Base-by-base conservation (phyloP, 495 filamentous ascomycete genomes). In the Neurospora sp. region DNA sequence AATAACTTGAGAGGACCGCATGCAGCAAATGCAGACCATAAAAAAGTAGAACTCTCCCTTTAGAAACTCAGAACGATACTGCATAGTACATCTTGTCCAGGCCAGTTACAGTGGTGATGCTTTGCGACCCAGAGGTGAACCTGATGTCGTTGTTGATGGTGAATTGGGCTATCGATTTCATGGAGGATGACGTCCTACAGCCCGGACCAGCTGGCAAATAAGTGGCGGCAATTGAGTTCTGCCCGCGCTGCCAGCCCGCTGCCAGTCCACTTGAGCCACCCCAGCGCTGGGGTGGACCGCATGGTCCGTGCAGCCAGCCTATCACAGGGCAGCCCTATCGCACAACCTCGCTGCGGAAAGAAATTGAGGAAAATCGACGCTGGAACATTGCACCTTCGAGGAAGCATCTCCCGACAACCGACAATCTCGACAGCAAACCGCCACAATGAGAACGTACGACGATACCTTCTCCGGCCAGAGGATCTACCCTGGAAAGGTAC, bases 401-500 rank as follows among this genome's bases (percentile, higher is more conserved):
- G 76, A 79, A 76, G 72, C 78, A 78, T 75, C 78, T 60, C 74
- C 77, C 77, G 77, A 80, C 74, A 79, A 76, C 79, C 54, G 81
- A 78, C 79, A 83, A 77, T 72, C 73, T 80, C 80, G 79, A 79
- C 78, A 78, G 79, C 74, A 76, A 81, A 85, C 88, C 88, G 86
- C 87, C 91, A 93, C 86, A 84, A 97, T 97, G 93, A 91, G 93
- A 89, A 97, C 93, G 86, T 98, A 97, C 94, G 94, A 97, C 89
- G 95, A 98, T 87, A 90, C 91, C 82, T 98, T 98, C 91, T 93
- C 91, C 87, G 95, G 95, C 84, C 91, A 94, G 89, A 95, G 92
- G 90, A 97, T 98, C 87, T 98, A 97, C 90, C 95, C 95, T 82
- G 95, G 95, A 86, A 98, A 97, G 94, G 95, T 98, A 91, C 86